Evolutionary conservation across 805 yeast genomes (phyloP), one percentile per base, ranked within the genome.

Genomic region (Alloascoidea africana): DNA sequence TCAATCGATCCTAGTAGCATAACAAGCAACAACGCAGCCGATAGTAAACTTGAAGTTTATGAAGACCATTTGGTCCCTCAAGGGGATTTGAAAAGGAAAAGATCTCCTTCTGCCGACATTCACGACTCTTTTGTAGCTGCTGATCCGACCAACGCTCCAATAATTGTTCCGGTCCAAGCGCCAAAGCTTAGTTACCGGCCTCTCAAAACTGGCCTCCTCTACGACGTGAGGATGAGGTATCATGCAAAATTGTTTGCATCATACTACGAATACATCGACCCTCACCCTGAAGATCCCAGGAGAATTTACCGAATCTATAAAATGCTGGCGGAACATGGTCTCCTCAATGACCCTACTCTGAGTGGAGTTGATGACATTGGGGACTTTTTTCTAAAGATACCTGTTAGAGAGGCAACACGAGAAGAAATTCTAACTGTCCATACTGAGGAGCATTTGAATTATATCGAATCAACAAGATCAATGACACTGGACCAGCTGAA

Each of bases 211-310:
- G 99, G 98, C 0, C 61, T 91, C 4, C 89, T 94, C 41, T 91
- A 91, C 58, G 99, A 91, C 55, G 96, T 86, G 15, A 68, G 97
- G 44, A 91, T 91, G 97, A 68, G 98, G 43, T 91, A 89, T 56
- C 99, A 91, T 55, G 94, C 96, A 32, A 84, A 86, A 53, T 78
- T 91, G 38, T 87, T 82, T 59, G 84, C 95, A 2, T 80, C 91
- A 2, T 84, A 89, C 47, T 82, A 73, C 49, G 96, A 89, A 55
- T 89, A 89, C 57, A 84, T 89, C 38, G 98, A 91, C 53, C 98
- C 97, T 2, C 99, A 91, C 54, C 99, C 99, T 3, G 99, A 91
- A 55, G 98, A 91, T 53, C 99, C 99, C 6, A 69, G 98, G 44
- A 73, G 99, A 47, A 87, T 89, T 27, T 91, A 87, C 58, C 69